Conservation (phyloP, 108 stramenopile genomes). For the Skeletonema costatum region DNA sequence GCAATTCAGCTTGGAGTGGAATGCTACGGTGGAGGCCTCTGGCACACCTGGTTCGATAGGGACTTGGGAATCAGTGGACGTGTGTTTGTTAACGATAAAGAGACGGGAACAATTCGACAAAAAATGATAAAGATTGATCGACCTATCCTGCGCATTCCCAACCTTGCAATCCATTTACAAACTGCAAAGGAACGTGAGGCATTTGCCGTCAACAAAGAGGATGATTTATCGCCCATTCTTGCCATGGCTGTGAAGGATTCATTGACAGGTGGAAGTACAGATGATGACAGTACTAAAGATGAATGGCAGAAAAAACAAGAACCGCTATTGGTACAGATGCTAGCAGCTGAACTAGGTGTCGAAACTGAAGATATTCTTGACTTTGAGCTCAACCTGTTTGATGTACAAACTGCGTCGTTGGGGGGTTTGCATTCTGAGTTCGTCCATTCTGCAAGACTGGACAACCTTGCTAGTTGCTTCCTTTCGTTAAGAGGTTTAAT, state of each 20-base stretch:
- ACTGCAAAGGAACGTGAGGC: constrained; percentile 84
- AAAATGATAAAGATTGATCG: constrained; percentile 70
- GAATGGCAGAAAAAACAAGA: constrained; percentile 85
- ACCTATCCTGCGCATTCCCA: constrained; percentile 89
- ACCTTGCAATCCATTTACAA: constrained; percentile 95
- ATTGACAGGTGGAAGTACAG: constrained; percentile 31
- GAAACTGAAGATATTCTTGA: constrained; percentile 77
- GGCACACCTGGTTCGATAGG: constrained; percentile 97
- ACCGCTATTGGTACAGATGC: constrained; percentile 74
- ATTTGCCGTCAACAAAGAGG: constrained; percentile 92
- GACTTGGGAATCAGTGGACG: constrained; percentile 94
- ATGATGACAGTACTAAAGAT: constrained; percentile 38
- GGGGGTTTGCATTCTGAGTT: constrained; percentile 92
- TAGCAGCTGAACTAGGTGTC: constrained; percentile 75
- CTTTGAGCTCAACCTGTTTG: constrained; percentile 93
- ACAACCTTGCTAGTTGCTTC: constrained; percentile 96
- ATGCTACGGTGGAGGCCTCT: constrained; percentile 96
- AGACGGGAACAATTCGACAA: constrained; percentile 48
- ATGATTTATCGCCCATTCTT: constrained; percentile 90
- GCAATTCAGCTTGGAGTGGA: constrained; percentile 83
- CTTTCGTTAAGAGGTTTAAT: constrained; percentile 73
- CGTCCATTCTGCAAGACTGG: constrained; percentile 90
- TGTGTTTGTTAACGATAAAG: constrained; percentile 71
- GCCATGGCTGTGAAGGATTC: constrained; percentile 83
- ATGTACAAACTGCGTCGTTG: constrained; percentile 86